Percentiles rank a stretch among this genome's conserved stretches.
These are phyloP conservation scores for Astraeus odoratus DNA, from an alignment of 768 basidiomycete genomes.

Conservation along the genomic window DNA sequence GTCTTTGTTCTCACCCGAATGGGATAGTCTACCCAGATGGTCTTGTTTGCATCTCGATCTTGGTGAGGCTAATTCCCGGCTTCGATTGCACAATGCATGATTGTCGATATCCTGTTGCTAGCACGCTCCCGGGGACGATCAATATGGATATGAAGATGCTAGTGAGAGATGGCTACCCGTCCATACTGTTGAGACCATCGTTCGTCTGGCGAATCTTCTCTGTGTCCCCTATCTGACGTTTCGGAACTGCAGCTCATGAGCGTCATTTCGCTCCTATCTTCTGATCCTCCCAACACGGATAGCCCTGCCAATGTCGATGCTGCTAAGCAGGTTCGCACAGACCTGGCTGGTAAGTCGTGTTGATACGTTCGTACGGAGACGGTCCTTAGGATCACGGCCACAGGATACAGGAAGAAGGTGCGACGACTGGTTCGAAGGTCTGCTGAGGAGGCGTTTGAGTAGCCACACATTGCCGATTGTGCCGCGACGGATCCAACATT, in stretches of 20 bases:
- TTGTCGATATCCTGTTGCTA: conserved; percentile 25
- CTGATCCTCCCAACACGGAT: conserved; percentile 84
- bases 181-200: conserved; percentile 95
- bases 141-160: conserved; percentile 95
- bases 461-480: conserved; percentile 1
- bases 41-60: conserved; percentile 91
- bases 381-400: conserved; percentile 16
- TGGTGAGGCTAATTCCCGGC: conserved; percentile 40
- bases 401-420: conserved; percentile 94
- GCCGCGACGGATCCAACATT: not conserved
- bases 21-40: conserved; percentile 84
- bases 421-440: conserved; percentile 78
- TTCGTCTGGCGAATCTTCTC: conserved; percentile 30
- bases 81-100: not conserved
- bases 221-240: not conserved
- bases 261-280: conserved; percentile 92
- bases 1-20: not conserved
- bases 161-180: conserved; percentile 98
- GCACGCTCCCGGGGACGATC: conserved; percentile 95
- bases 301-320: conserved; percentile 97
- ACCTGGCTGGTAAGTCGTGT: conserved; percentile 44
- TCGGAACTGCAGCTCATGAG: conserved; percentile 68
- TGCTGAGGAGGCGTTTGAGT: conserved; percentile 86
- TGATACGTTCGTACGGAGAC: no score
- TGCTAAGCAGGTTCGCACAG: conserved; percentile 76